Conservation (phyloP, 1,284 basidiomycete genomes). For the Leccinum fuscescens region DNA sequence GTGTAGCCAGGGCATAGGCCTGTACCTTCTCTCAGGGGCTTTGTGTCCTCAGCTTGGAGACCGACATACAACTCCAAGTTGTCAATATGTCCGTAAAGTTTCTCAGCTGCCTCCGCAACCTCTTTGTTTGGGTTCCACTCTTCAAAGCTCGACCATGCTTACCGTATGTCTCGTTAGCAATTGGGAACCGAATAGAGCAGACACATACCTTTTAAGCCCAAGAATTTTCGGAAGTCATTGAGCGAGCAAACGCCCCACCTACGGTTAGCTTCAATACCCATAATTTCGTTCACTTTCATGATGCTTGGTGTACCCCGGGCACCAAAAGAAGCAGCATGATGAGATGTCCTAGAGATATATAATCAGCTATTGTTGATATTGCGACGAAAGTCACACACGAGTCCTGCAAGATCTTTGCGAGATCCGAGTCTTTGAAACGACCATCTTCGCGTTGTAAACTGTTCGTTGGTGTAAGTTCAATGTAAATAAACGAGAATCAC, state of each 20-base stretch:
- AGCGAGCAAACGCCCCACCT: constrained; percentile 82
- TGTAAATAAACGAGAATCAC: background rate
- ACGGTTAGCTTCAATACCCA: constrained; percentile 78
- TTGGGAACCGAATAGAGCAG: background rate
- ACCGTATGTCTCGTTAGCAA: background rate
- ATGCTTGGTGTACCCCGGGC: constrained; percentile 74
- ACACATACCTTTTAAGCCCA: constrained; percentile 70
- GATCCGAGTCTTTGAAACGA: constrained; percentile 66
- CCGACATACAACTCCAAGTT: constrained; percentile 82
- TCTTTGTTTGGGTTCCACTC: constrained; percentile 83
- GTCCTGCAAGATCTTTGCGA: constrained; percentile 67
- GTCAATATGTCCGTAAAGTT: constrained; percentile 74
- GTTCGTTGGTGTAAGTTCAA: constrained; percentile 7
- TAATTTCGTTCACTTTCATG: constrained; percentile 78
- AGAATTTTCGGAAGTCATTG: constrained; percentile 83
- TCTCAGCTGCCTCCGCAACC: constrained; percentile 71
- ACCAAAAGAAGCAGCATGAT: constrained; percentile 74
- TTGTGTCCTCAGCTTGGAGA: constrained; percentile 69
- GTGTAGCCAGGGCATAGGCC: constrained; percentile 86
- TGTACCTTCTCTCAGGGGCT: constrained; percentile 73
- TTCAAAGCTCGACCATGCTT: constrained; percentile 62
- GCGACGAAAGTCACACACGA: constrained; percentile 46
- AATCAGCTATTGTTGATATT: constrained; percentile 1
- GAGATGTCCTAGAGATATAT: constrained; percentile 53
- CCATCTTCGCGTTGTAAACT: constrained; percentile 63